Evolutionary conservation across 2,329 filamentous ascomycete genomes (phyloP), one percentile per base, ranked within the genome.

Genomic region (Chaetomium sp.): DNA sequence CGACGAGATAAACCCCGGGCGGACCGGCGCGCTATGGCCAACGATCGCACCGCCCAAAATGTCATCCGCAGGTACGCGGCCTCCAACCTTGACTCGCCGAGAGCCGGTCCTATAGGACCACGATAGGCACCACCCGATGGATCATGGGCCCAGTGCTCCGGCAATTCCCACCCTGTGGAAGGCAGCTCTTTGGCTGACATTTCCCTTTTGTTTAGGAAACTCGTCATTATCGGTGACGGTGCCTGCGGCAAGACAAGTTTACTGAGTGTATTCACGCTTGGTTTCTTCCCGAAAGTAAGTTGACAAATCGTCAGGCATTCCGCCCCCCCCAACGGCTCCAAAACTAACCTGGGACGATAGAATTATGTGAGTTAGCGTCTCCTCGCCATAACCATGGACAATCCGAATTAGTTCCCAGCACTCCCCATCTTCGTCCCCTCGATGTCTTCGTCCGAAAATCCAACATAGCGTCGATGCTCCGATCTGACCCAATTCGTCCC

Each of bases 171-270:
- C 35, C 50, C 32, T 43, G 43, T 14, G 14, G 49, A 55, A 54
- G 57, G 38, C 19, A 40, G 33, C 42, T 6, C 35, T 33, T 45
- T 27, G 19, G 19, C 47, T 59, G 51, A 62, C 55, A 48, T 40
- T 12, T 9, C 34, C 33, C 33, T 9, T 19, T 51, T 6, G 44
- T 61, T 14, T 69, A 96, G 91, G 79, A 96, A 96, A 77, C 80
- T 96, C 69, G 91, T 96, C 67, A 96, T 96, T 65, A 96, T 96
- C 67, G 91, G 91, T 59, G 91, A 96, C 53, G 94, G 94, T 77
- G 94, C 94, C 65, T 99, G 94, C 74, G 94, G 94, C 67, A 99
- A 99, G 79, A 99, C 94, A 52, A 95, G 90, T 84, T 77, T 99
- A 67, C 78, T 99, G 63, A 96, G 91, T 71, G 94, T 99, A 64